Base-by-base conservation (phyloP, 169 alveolate genomes). In the Hepatocystis sp. region DNA sequence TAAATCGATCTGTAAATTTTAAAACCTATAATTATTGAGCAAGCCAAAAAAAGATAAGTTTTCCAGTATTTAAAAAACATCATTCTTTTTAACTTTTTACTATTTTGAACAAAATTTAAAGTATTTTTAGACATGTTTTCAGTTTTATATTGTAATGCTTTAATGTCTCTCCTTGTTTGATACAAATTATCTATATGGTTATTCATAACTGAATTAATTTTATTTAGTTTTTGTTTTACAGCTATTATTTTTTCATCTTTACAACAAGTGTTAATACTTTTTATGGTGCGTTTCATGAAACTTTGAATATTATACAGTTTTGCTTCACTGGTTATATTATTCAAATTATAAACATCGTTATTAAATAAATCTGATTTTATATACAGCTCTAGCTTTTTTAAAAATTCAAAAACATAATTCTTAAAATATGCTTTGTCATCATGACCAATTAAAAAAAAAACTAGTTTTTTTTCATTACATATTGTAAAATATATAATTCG, bases 61-160 rank as follows among this genome's bases (percentile, higher is more conserved):
- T 76, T 76, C 88, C 88, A 76, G 27, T 76, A 56, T 25, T 76
- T 76, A 3, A 76, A 21, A 17, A 76, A 46, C 88, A 76, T 76
- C 1, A 52, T 36, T 56, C 88, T 76, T 58, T 76, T 76, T 63
- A 76, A 76, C 58, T 52, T 49, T 52, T 76, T 76, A 4, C 60
- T 76, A 60, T 76, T 76, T 46, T 76, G 76, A 13, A 36, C 88
- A 76, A 76, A 76, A 64, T 76, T 60, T 25, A 76, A 76, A 1
- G 88, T 76, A 28, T 76, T 76, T 76, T 76, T 76, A 1, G 88
- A 76, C 88, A 76, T 76, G 15, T 76, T 27, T 32, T 76, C 78
- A 10, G 88, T 76, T 49, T 76, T 76, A 76, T 76, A 44, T 36
- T 76, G 67, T 27, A 76, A 63, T 4, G 88, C 88, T 58, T 52